phyloP scores from a whole-genome alignment of 2,329 filamentous ascomycete species.

The Pseudogymnoascus sp. region DNA sequence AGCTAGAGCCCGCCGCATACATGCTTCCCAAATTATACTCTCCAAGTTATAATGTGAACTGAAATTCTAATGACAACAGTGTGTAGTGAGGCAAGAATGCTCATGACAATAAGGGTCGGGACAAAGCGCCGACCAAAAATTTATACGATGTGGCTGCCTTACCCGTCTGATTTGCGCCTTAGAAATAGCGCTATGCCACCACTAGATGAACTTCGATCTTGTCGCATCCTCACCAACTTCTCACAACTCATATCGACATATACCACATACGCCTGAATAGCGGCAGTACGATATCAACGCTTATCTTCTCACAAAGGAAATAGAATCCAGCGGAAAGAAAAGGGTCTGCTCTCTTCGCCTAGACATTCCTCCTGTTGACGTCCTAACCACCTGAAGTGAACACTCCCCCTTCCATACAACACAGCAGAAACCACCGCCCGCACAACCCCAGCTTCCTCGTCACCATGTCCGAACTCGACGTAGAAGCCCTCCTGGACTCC shows the following conservation, averaged over 20 bases:
- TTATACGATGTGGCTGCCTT: background rate
- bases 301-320: background rate
- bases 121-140: background rate
- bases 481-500: slow-evolving; percentile 85
- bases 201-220: background rate
- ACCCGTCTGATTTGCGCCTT: background rate
- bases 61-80: background rate
- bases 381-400: slow-evolving; percentile 10
- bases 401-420: slow-evolving; percentile 14
- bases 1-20: too few relatives aligned
- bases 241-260: background rate
- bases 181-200: background rate
- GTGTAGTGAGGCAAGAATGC: background rate
- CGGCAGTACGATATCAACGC: background rate
- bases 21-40: background rate
- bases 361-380: background rate
- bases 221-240: background rate
- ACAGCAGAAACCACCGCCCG: background rate
- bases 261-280: background rate
- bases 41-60: background rate
- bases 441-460: slow-evolving; percentile 14
- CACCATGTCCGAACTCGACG: slow-evolving; percentile 65
- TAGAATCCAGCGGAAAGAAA: background rate
- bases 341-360: slow-evolving; percentile 10
- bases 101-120: background rate